Percentiles rank a stretch among this genome's conserved stretches.
phyloP scores from a whole-genome alignment of 345 rosid genomes.

The Populus pruinosa region DNA sequence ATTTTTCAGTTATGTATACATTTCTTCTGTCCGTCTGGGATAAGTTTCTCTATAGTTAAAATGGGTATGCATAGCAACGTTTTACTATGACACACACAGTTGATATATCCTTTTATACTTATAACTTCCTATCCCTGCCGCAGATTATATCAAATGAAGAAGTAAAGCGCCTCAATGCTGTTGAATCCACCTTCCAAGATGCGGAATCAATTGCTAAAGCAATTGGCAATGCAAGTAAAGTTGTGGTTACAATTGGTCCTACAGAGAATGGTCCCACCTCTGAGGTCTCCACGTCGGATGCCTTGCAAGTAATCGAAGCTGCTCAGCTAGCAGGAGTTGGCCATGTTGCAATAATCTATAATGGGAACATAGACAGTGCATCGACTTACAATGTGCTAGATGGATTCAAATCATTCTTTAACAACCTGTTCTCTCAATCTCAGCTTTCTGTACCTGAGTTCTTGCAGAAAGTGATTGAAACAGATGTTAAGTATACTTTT shows the following conservation, averaged over 20 bases:
- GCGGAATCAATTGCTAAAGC: slow-evolving; percentile 87
- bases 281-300: slow-evolving; percentile 63
- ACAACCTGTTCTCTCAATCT: slow-evolving; percentile 61
- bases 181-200: slow-evolving; percentile 62
- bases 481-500: slow-evolving; percentile 72
- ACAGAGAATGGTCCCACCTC: slow-evolving; percentile 67
- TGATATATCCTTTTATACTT: background rate
- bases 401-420: slow-evolving; percentile 75
- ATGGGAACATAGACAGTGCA: slow-evolving; percentile 31
- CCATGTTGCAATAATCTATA: slow-evolving; percentile 76
- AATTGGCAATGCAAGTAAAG: slow-evolving; percentile 94
- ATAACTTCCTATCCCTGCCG: background rate
- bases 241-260: slow-evolving; percentile 71
- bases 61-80: background rate
- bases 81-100: background rate
- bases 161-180: slow-evolving; percentile 77
- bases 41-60: background rate
- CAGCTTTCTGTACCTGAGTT: slow-evolving; percentile 64
- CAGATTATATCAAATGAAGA: slow-evolving; percentile 86
- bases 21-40: background rate
- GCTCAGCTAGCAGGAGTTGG: slow-evolving; percentile 82
- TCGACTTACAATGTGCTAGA: slow-evolving; percentile 76
- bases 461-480: slow-evolving; percentile 59
- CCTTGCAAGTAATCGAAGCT: slow-evolving; percentile 68
- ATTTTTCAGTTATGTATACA: no score